Base-by-base conservation (phyloP, 177 flowering plant genomes). In the Vitis hybrid region DNA sequence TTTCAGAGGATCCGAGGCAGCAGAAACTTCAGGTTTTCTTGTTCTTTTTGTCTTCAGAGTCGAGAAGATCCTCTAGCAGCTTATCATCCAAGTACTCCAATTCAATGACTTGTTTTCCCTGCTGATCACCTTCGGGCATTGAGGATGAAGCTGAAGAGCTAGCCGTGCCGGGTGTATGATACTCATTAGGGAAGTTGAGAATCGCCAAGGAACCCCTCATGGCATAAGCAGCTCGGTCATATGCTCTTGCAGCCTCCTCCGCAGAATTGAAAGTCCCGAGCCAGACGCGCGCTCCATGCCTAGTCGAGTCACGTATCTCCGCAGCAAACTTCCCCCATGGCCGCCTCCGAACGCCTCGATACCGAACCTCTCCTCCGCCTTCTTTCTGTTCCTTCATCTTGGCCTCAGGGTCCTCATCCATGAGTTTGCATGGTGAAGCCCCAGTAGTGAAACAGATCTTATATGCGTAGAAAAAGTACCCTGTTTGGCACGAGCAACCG, bases 251-350 rank as follows among this genome's bases (percentile, higher is more conserved):
- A 0, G 84, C 84, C 19, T 81, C 84, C 55, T 81, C 84, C 1
- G 84, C 84, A 33, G 84, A 75, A 70, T 71, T 72, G 18, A 79
- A 81, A n/a, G 85, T 81, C 33, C 85, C 85, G 1, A 82, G 73
- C 85, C 85, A 82, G 2, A 82, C 73, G 1, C 85, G 66, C 2
- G 75, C 78, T 0, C 85, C 85, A 2, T 79, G 83, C 77, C 81
- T 60, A 1, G 66, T 56, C 48, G 85, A 79, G 66, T 82, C 85
- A 1, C 85, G 79, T 60, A 82, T 82, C 70, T 82, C 85, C 1
- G 85, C 85, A 12, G 85, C 82, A 9, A 65, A 81, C 65, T 81
- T 81, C 19, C 84, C 84, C 84, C 84, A 81, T 16, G 84, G 84
- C 70, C 81, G 73, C 68, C 71, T 60, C 51, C 85, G 62, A 0